Percentiles rank a stretch among this genome's conserved stretches.
Evolutionary conservation across 164 flowering plant genomes (phyloP).

Genomic region (Annona squamosa): DNA sequence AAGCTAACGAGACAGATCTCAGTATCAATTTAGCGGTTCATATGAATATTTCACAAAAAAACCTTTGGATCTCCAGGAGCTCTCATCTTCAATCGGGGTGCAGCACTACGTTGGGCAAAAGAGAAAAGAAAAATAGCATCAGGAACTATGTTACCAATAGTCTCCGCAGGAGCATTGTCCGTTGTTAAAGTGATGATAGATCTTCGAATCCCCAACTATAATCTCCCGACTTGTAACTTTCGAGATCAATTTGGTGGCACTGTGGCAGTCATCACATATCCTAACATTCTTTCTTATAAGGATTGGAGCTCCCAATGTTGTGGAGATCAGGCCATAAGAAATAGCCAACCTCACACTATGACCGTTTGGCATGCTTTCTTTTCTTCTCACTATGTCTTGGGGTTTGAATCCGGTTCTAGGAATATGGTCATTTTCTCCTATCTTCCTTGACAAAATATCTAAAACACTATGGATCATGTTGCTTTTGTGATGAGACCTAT

Average conservation of each 20-base stretch:
- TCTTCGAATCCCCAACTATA: constrained; percentile 48
- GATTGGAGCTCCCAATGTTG: constrained; percentile 36
- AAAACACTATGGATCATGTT: constrained; percentile 33
- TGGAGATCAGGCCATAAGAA: constrained; percentile 47
- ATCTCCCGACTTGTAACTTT: constrained; percentile 41
- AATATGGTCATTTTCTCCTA: constrained; percentile 24
- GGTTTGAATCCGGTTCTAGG: constrained; percentile 31
- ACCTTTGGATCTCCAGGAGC: too few species aligned
- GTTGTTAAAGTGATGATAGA: constrained; percentile 54
- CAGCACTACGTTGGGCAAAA: too few species aligned
- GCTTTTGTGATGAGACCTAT: constrained; percentile 29
- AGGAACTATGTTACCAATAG: constrained; percentile 42
- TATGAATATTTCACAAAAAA: background rate
- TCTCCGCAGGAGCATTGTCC: constrained; percentile 62
- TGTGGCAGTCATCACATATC: constrained; percentile 53
- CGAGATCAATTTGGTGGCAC: constrained; percentile 44
- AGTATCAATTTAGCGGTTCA: background rate
- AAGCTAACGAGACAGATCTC: background rate
- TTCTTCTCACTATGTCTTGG: constrained; percentile 18
- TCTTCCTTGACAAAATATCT: constrained; percentile 29
- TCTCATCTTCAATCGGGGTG: too few species aligned
- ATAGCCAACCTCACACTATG: constrained; percentile 66
- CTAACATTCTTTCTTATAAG: constrained; percentile 51
- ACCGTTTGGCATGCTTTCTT: constrained; percentile 23
- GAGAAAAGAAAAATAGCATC: too few species aligned